Conservation (phyloP, 139 green algal genomes). For the Pycnococcus provasolii region DNA sequence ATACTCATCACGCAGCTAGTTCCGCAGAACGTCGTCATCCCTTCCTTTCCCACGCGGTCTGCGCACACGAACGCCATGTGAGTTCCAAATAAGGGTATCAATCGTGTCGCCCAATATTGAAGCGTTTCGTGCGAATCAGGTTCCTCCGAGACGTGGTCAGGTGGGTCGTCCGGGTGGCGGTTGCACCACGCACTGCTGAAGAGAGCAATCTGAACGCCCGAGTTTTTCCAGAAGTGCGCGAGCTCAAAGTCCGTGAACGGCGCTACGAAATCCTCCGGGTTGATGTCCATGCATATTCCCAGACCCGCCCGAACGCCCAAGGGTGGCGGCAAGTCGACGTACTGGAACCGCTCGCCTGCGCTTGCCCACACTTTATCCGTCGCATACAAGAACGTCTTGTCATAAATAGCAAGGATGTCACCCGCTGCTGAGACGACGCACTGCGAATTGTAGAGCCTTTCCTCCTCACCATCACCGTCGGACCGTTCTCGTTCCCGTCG, state of each 20-base stretch:
- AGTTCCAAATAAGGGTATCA: not conserved
- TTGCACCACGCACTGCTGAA: not conserved
- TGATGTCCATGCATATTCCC: not conserved
- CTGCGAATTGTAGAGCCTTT: not conserved
- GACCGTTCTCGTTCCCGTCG: no score
- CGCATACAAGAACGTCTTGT: not conserved
- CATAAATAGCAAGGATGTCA: not conserved
- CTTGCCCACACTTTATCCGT: not conserved
- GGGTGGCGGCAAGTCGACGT: not conserved
- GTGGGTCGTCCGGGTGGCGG: not conserved
- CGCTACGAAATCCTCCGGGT: not conserved
- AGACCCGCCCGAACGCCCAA: not conserved
- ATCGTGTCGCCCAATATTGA: not conserved
- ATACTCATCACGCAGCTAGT: not conserved
- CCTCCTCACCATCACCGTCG: not conserved
- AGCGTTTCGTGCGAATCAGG: not conserved
- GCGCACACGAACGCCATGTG: not conserved
- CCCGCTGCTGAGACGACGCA: not conserved
- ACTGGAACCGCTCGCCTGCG: not conserved
- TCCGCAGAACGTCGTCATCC: not conserved
- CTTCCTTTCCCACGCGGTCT: not conserved
- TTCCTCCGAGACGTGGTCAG: not conserved
- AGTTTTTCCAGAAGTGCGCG: not conserved
- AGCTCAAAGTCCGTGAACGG: not conserved
- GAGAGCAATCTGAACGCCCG: not conserved